These are phyloP conservation scores for Fragaria iinumae DNA, from an alignment of 306 rosid genomes.

Conservation along the genomic window DNA sequence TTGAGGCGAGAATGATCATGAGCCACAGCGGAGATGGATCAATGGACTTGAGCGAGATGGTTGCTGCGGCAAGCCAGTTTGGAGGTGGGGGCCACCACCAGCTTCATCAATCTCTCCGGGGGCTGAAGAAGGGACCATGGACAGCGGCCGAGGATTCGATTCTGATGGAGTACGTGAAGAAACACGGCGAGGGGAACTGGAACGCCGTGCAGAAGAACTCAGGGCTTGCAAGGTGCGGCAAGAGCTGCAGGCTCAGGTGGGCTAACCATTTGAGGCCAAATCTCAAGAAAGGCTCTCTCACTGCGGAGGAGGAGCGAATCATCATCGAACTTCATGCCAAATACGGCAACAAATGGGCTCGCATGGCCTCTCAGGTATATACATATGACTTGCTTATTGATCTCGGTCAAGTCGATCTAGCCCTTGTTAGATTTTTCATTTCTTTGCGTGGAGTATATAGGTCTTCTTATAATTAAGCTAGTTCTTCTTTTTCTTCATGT, in stretches of 20 bases:
- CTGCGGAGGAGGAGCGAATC: conserved; percentile 51
- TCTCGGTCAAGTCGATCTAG: not conserved
- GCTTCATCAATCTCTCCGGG: conserved; percentile 10
- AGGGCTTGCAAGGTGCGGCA: conserved; percentile 64
- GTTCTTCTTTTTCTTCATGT: not conserved
- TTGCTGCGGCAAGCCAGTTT: not conserved
- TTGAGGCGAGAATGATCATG: conserved; percentile 8
- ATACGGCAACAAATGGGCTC: conserved; percentile 89
- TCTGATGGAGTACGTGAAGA: conserved; percentile 60
- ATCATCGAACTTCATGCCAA: conserved; percentile 75
- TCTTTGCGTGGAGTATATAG: not conserved
- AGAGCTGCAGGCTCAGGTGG: conserved; percentile 91
- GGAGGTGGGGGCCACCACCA: conserved; percentile 1
- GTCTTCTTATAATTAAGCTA: too few species aligned
- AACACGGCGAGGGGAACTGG: conserved; percentile 87
- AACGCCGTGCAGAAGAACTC: conserved; percentile 66
- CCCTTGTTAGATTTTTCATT: not conserved
- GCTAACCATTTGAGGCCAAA: conserved; percentile 84
- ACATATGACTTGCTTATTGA: not conserved
- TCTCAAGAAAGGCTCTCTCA: conserved; percentile 68
- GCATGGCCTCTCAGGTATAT: conserved; percentile 77
- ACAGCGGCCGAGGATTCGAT: conserved; percentile 60
- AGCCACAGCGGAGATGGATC: conserved; percentile 1
- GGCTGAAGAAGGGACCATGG: conserved; percentile 82
- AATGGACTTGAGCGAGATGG: conserved; percentile 13